These are phyloP conservation scores for Microthyrium microscopicum DNA, from an alignment of 2,329 filamentous ascomycete genomes.

Conservation along the genomic window DNA sequence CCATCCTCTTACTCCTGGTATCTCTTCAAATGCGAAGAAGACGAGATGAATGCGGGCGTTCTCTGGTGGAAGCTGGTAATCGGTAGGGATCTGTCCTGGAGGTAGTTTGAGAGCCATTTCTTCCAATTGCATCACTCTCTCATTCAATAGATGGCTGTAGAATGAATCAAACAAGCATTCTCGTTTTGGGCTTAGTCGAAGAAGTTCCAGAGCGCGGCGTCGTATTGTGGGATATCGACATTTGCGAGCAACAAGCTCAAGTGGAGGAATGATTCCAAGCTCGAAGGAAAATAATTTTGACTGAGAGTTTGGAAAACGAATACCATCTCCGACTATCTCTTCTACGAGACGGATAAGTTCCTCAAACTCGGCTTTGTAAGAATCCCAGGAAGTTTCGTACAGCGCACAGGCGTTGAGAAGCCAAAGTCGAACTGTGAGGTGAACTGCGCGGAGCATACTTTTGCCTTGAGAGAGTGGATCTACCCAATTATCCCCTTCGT, in stretches of 20 bases:
- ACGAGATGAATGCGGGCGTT: not conserved
- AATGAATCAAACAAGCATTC: constrained; percentile 4
- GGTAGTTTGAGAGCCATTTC: not conserved
- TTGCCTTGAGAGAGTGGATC: not conserved
- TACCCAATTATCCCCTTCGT: not conserved
- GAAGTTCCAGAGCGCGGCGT: constrained; percentile 1
- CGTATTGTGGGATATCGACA: constrained; percentile 4
- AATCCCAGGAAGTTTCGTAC: constrained; percentile 2
- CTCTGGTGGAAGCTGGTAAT: not conserved
- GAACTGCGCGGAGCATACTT: not conserved
- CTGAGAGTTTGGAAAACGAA: not conserved
- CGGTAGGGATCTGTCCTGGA: not conserved
- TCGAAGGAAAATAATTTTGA: constrained; percentile 4
- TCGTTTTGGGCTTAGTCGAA: constrained; percentile 1
- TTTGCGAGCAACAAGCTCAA: constrained; percentile 6
- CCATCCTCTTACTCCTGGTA: not conserved
- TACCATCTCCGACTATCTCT: not conserved
- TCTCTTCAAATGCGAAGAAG: not conserved
- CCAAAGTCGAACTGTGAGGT: not conserved
- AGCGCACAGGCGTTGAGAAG: not conserved
- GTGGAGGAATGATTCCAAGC: not conserved
- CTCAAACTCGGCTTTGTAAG: not conserved
- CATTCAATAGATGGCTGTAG: not conserved
- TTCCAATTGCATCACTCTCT: not conserved
- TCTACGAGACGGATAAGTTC: constrained; percentile 1